Base-by-base conservation (phyloP, 495 filamentous ascomycete species). In the Aspergillus asperescens region DNA sequence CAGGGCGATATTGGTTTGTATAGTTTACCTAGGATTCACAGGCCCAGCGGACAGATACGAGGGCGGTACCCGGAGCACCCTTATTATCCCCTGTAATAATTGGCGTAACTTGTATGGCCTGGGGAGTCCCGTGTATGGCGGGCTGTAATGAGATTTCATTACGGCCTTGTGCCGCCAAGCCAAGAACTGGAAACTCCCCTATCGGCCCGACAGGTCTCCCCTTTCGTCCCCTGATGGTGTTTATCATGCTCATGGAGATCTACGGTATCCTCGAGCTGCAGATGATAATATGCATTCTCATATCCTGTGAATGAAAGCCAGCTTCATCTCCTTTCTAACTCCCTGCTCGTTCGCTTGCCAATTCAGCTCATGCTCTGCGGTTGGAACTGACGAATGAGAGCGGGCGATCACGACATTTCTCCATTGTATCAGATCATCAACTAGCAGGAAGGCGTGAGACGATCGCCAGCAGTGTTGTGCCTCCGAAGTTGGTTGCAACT, bases 341-440 rank as follows among this genome's bases (percentile, higher is more conserved):
- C n/a, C n/a, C n/a, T n/a, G n/a, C n/a, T n/a, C n/a, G n/a, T n/a
- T n/a, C n/a, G n/a, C n/a, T n/a, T n/a, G n/a, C n/a, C n/a, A n/a
- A n/a, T n/a, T n/a, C 29, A 31, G 29, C 29, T 31, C 34, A 16
- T 29, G 15, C 25, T 20, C 55, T 39, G 49, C 54, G 55, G 45
- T 32, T 34, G 27, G 19, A 12, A 50, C 54, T 34, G 62, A 58
- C 67, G 54, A 67, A 71, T 62, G 58, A 71, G 50, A 63, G 38
- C 15, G 16, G 43, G 60, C 66, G 65, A 76, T 76, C 69, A 73
- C 73, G 73, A 74, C 71, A 76, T 76, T 73, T 73, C 69, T 68
- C 70, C 73, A 73, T 73, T 67, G 55, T 62, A 76, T 76, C 69
- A 73, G 67, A 71, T 72, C 70, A 74, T 74, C 67, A 59, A 60